Percentiles rank a stretch among this genome's conserved stretches.
Conservation (phyloP, 305 asterid genomes). For the Solanum hybrid region DNA sequence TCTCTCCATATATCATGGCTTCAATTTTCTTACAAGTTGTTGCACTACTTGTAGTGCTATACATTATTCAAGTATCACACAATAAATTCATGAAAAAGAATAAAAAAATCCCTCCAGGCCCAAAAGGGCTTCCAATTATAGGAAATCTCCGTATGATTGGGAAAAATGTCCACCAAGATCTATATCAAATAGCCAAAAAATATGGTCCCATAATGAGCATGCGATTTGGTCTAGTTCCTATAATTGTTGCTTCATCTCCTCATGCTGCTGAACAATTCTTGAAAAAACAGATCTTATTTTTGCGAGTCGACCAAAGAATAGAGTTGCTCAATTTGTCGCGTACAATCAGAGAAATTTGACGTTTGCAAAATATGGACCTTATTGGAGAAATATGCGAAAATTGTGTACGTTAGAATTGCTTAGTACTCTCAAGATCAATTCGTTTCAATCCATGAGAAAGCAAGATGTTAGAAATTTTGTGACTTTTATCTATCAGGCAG, state of each 20-base stretch:
- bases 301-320: background rate
- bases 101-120: background rate
- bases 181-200: background rate
- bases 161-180: background rate
- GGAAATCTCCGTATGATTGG: conserved; percentile 1
- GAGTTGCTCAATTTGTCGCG: background rate
- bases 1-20: background rate
- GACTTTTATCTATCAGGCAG: conserved; percentile 6
- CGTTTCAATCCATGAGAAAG: conserved; percentile 16
- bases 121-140: conserved; percentile 11
- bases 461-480: conserved; percentile 11
- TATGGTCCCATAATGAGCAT: background rate
- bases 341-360: background rate
- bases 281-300: background rate
- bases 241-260: background rate
- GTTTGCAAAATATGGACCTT: background rate
- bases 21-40: background rate
- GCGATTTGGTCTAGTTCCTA: background rate
- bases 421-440: conserved; percentile 8
- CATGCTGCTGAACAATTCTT: background rate
- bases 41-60: background rate
- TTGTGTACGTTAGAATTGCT: conserved; percentile 8
- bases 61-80: background rate
- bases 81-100: background rate
- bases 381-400: conserved; percentile 25